These are phyloP conservation scores for Solanum chmielewskii DNA, from an alignment of 257 asterid species.

Conservation along the genomic window DNA sequence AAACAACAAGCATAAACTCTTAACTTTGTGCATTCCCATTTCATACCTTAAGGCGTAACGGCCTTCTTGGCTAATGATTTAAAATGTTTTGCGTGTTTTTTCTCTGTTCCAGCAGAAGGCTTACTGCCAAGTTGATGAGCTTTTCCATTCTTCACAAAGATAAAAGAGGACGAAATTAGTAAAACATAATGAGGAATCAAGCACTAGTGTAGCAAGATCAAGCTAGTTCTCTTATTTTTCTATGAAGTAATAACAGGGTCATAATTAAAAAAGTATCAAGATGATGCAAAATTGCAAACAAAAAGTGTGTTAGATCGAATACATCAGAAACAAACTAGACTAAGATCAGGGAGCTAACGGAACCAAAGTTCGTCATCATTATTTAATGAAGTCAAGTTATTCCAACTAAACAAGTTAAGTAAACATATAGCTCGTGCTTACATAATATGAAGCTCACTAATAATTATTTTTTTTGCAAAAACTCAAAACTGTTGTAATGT, in stretches of 20 bases:
- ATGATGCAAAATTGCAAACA: not conserved
- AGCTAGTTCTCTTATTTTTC: not conserved
- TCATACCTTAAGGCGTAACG: constrained; percentile 72
- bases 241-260: not conserved
- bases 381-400: not conserved
- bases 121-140: constrained; percentile 81
- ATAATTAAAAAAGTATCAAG: not conserved
- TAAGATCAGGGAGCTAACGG: not conserved
- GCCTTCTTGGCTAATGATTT: constrained; percentile 61
- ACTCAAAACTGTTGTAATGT: too few species aligned
- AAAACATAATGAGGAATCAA: not conserved
- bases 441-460: not conserved
- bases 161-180: not conserved
- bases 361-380: not conserved
- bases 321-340: not conserved
- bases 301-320: not conserved
- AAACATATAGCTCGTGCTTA: not conserved
- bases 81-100: constrained; percentile 62
- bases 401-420: not conserved
- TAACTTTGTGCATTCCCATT: not conserved
- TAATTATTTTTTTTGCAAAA: not conserved
- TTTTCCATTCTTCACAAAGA: constrained; percentile 56
- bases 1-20: not conserved
- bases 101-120: constrained; percentile 65
- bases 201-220: not conserved